Conservation (phyloP, 352 stramenopile species). For the Pythium phragmitis region DNA sequence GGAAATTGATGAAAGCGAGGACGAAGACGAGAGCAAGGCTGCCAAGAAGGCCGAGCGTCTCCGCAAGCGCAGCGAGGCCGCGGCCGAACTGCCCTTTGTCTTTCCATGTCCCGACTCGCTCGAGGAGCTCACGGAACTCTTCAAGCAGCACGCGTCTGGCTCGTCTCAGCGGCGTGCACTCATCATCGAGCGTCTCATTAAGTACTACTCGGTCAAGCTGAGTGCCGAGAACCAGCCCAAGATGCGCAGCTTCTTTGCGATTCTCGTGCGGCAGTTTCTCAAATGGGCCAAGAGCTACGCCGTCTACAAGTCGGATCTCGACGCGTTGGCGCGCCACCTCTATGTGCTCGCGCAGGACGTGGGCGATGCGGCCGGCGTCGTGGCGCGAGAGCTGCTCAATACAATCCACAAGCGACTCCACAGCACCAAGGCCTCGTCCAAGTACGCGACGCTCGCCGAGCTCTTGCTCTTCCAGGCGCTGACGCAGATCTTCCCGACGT, state of each 20-base stretch:
- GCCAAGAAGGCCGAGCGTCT: constrained; percentile 68
- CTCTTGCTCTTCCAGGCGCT: constrained; percentile 90
- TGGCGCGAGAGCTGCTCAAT: constrained; percentile 89
- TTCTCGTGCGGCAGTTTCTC: constrained; percentile 93
- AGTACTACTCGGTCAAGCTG: constrained; percentile 92
- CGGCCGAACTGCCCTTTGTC: constrained; percentile 92
- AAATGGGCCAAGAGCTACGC: constrained; percentile 84
- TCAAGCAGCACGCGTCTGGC: constrained; percentile 86
- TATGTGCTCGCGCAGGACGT: constrained; percentile 91
- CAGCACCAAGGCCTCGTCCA: constrained; percentile 69
- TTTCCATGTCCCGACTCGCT: constrained; percentile 93
- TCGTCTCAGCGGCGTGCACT: constrained; percentile 65
- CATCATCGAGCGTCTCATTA: constrained; percentile 93
- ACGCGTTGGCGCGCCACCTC: constrained; percentile 80
- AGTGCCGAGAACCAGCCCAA: constrained; percentile 93
- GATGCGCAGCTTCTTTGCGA: constrained; percentile 96
- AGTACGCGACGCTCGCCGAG: constrained; percentile 87
- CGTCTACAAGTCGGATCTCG: constrained; percentile 67
- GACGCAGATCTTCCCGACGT: constrained; percentile 91
- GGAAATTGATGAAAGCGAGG: constrained; percentile 47
- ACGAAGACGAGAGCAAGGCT: constrained; percentile 63
- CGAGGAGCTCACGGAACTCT: constrained; percentile 88
- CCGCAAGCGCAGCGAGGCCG: constrained; percentile 43
- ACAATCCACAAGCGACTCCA: constrained; percentile 90
- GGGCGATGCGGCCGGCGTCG: constrained; percentile 79